Base-by-base conservation (phyloP, 2,329 filamentous ascomycete species). In the Trichophyton equinum region DNA sequence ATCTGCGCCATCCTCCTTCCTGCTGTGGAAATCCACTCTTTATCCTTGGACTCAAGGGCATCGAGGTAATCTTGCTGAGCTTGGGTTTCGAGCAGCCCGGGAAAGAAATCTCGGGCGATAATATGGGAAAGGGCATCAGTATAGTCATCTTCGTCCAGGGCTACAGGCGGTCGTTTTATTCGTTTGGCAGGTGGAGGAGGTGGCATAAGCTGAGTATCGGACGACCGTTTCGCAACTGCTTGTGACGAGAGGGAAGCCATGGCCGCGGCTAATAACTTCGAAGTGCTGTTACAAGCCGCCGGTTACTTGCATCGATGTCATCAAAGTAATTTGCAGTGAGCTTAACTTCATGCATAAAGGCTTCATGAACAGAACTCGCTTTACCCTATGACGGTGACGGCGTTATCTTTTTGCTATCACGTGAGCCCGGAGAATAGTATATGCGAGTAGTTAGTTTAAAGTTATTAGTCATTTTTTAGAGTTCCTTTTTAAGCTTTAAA, bases 91-190 rank as follows among this genome's bases (percentile, higher is more conserved):
- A 91, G 77, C 0, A 99, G 80, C 0, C 92, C 94, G 0, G 94
- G 94, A 69, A 97, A 99, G 78, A 95, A 99, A 78, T 99, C 94
- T 65, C 94, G 85, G 8, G 90, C 89, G 64, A 99, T 96, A 70
- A 99, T 97, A 67, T 94, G 87, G 0, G 91, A 96, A 30, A 99
- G 80, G 0, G 89, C 88, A 62, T 91, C 85, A 1, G 90, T 94
- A 74, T 99, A 99, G 59, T 87, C 85, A 67, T 99, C 92, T 79
- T 99, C 94, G 72, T 96, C 90, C 30, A 99, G 82, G 30, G 96
- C 85, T 64, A 87, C 88, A 64, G 86, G 85, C 0, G 94, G 94
- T 59, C 94, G 83, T 75, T 96, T 96, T 70, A 96, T 95, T 62
- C 90, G 87, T 73, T 96, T 97, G 47, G 85, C 79, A 0, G 85